Percentiles rank a stretch among this genome's conserved stretches.
phyloP scores from a whole-genome alignment of 768 basidiomycete genomes.

The Psilocybe sp. region DNA sequence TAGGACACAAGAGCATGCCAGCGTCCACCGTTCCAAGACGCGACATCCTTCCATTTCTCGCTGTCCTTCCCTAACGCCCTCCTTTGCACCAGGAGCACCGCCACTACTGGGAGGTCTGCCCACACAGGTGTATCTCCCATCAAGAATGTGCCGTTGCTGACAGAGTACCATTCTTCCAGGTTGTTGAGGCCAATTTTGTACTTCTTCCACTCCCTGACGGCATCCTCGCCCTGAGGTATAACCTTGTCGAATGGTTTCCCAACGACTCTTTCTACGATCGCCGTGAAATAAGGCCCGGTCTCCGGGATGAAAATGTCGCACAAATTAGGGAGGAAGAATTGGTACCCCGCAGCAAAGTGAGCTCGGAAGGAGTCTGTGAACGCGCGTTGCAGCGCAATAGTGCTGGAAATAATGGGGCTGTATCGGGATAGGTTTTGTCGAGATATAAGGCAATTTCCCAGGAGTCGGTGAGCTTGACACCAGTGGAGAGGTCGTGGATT shows the following conservation, averaged over 20 bases:
- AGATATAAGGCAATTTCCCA: conserved; percentile 34
- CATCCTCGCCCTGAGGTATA: too few relatives aligned
- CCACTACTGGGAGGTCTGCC: conserved; percentile 33
- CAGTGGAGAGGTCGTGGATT: conserved; percentile 45
- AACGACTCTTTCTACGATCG: too few relatives aligned
- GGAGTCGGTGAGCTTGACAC: conserved; percentile 37
- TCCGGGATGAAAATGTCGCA: too few relatives aligned
- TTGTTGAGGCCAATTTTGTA: conserved; percentile 24
- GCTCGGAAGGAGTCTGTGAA: too few relatives aligned
- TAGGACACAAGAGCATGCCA: conserved; percentile 22
- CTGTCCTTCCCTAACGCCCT: conserved; percentile 27
- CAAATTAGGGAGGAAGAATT: too few relatives aligned
- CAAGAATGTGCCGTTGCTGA: conserved; percentile 24
- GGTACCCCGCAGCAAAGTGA: too few relatives aligned
- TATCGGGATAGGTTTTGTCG: too few relatives aligned
- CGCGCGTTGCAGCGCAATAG: too few relatives aligned
- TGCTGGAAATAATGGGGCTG: too few relatives aligned
- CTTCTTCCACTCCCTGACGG: neutral
- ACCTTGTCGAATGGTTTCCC: too few relatives aligned
- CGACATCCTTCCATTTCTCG: conserved; percentile 30
- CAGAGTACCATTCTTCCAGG: conserved; percentile 20
- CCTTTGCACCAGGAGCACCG: conserved; percentile 17
- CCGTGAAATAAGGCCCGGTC: too few relatives aligned
- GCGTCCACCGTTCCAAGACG: conserved; percentile 27
- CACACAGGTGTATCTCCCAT: conserved; percentile 31